Percentiles rank a stretch among this genome's conserved stretches.
Evolutionary conservation across 768 basidiomycete species (phyloP).

Genomic region (Trametes elegans): DNA sequence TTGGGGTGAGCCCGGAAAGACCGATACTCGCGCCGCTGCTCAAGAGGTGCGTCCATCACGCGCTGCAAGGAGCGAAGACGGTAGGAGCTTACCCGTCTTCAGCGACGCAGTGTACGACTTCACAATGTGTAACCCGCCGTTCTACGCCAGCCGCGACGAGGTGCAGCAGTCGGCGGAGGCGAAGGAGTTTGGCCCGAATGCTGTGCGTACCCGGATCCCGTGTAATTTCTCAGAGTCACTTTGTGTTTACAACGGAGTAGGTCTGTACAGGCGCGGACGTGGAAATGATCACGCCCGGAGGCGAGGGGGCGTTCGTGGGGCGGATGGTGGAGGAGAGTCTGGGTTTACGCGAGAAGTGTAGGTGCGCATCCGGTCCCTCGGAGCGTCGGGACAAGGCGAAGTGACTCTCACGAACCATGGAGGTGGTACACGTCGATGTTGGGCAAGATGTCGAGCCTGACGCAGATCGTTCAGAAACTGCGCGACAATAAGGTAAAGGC

Average conservation of each 20-base stretch:
- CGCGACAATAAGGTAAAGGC: constrained; percentile 43
- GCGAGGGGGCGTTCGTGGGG: constrained; percentile 76
- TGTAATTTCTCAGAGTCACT: background rate
- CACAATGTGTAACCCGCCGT: constrained; percentile 96
- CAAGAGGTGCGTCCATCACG: constrained; percentile 8
- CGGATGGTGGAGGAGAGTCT: constrained; percentile 78
- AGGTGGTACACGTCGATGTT: constrained; percentile 96
- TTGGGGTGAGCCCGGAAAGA: constrained; percentile 35
- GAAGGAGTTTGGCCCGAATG: constrained; percentile 68
- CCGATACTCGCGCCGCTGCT: constrained; percentile 47
- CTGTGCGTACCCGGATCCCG: constrained; percentile 53
- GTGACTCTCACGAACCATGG: background rate
- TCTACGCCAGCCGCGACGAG: constrained; percentile 79
- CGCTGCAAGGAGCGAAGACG: background rate
- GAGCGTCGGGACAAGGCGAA: background rate
- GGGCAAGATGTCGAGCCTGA: constrained; percentile 79
- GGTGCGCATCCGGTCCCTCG: constrained; percentile 45
- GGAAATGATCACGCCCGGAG: constrained; percentile 90
- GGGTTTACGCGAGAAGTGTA: constrained; percentile 46
- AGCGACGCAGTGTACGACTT: constrained; percentile 51
- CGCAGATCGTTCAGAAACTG: constrained; percentile 55
- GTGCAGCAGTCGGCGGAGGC: constrained; percentile 51
- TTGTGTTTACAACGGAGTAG: constrained; percentile 34
- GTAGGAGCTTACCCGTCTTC: background rate
- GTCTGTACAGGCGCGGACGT: constrained; percentile 82